Evolutionary conservation across 345 rosid species (phyloP).

Genomic region (Nasturtium officinale): DNA sequence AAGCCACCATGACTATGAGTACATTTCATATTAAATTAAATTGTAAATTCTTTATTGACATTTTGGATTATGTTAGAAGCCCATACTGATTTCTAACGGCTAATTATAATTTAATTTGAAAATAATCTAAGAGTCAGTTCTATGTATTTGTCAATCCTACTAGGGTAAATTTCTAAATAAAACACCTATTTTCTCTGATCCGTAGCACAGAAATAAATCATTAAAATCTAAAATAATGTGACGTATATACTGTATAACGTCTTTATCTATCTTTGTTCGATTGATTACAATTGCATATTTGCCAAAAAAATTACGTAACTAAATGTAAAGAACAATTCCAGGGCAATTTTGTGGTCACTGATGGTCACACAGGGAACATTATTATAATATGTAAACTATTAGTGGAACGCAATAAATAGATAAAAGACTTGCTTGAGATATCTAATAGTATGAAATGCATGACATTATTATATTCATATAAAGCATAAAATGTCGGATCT

Average conservation of each 20-base stretch:
- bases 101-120: not conserved
- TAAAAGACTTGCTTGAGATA: not conserved
- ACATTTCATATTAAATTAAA: not conserved
- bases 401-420: not conserved
- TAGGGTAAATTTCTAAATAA: slow-evolving; percentile 8
- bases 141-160: not conserved
- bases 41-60: not conserved
- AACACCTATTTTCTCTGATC: not conserved
- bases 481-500: slow-evolving; percentile 7
- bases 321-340: slow-evolving; percentile 3
- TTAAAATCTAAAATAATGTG: too few relatives aligned
- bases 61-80: not conserved
- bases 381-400: not conserved
- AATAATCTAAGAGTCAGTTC: not conserved
- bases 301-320: too few relatives aligned
- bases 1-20: not conserved
- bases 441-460: not conserved
- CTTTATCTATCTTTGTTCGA: too few relatives aligned
- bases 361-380: slow-evolving; percentile 25
- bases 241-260: too few relatives aligned
- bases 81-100: not conserved
- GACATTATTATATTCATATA: slow-evolving; percentile 11
- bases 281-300: not conserved
- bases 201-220: too few relatives aligned
- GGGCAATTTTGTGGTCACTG: slow-evolving; percentile 25